Base-by-base conservation (phyloP, 768 basidiomycete genomes). In the Tylopilus sp. region DNA sequence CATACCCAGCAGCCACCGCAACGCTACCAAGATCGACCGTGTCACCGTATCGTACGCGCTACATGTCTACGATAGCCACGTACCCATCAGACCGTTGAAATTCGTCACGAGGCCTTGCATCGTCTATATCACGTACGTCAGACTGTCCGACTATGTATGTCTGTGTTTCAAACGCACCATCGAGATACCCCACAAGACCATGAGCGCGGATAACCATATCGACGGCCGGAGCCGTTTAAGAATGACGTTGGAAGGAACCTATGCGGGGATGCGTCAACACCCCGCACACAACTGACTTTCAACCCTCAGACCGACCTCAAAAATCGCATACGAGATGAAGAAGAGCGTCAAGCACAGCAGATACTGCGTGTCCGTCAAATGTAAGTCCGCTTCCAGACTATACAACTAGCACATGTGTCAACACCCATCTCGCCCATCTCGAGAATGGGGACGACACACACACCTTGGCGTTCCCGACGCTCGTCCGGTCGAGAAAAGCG, bases 171-270 rank as follows among this genome's bases (percentile, higher is more conserved):
- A 5, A 40, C 44, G 45, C 48, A 86, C 86, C 87, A 88, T 88
- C 74, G 82, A 82, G 26, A 88, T 57, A 3, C 86, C 87, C 86
- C 87, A 88, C 17, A 80, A 57, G 3, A 87, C 55, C 88, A 91
- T 90, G 47, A 90, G 73, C 23, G 75, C 52, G 6, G 86, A 86
- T 6, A 91, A 71, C 88, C 88, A 91, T 31, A 91, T 66, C 3
- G 87, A 88, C 0, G 88, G 89, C 1, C 86, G 76, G 28, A 88
- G 73, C 30, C 85, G 79, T 63, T 88, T 88, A 45, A 88, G 69
- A 63, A 86, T 81, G 3, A 87, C 69, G 53, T 88, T 88, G 13
- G 83, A 86, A 3, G 88, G 88, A 25, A 88, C 79, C 76, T 77
- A 18, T 17, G 30, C 21, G 10, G 20, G 20, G 12, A 6, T 6